These are phyloP conservation scores for Daldinia sp. DNA, from an alignment of 2,329 filamentous ascomycete genomes.

Conservation along the genomic window DNA sequence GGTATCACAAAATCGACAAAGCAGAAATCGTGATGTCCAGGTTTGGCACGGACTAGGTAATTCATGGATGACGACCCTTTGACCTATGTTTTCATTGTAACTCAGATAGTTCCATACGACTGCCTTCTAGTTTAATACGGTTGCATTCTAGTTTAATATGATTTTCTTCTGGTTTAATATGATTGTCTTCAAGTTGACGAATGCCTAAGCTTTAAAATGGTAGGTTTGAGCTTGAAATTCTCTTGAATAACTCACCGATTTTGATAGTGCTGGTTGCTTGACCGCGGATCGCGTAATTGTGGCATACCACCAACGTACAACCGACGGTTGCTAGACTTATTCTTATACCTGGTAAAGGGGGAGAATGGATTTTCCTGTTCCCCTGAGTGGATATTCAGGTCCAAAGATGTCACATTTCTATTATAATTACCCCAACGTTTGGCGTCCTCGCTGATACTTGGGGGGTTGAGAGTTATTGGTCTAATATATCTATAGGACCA, in stretches of 20 bases:
- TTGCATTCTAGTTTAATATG: no score
- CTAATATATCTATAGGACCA: no score
- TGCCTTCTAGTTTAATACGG: no score
- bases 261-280: conserved; percentile 57
- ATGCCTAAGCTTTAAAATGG: background rate
- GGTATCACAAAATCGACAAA: conserved; percentile 69
- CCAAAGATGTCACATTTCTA: background rate
- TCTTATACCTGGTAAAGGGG: conserved; percentile 29
- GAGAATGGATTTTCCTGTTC: conserved; percentile 29
- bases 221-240: conserved; percentile 54
- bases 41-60: conserved; percentile 59
- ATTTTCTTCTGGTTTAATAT: background rate
- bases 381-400: conserved; percentile 19
- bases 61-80: conserved; percentile 66
- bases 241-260: conserved; percentile 56
- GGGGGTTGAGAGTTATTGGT: no score
- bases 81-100: conserved; percentile 51
- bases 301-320: conserved; percentile 61
- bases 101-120: background rate
- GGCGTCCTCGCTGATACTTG: conserved; percentile 40
- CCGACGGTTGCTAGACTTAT: conserved; percentile 48
- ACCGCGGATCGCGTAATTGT: conserved; percentile 57
- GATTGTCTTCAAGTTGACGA: background rate
- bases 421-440: conserved; percentile 55
- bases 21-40: conserved; percentile 68